A percentile compares a stretch with the other conserved stretches of the same genome.
Conservation (phyloP, 2,329 filamentous ascomycete genomes). For the Biscogniauxia marginata region DNA sequence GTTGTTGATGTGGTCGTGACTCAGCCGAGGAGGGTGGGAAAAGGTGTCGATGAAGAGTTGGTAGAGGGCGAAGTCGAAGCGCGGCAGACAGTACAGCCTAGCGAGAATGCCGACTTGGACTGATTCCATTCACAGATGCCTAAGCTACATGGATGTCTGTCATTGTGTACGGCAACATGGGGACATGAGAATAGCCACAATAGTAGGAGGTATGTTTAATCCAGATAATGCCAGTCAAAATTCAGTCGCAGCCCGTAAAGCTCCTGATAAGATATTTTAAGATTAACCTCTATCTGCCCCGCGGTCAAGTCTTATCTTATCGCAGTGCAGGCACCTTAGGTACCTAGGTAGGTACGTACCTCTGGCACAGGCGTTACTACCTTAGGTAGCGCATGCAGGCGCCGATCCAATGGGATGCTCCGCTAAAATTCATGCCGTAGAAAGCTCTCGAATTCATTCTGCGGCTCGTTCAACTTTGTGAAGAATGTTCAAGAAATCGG, state of each 20-base stretch:
- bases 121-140: constrained; percentile 13
- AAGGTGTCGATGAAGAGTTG: constrained; percentile 11
- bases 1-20: neutral
- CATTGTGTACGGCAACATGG: too few species aligned
- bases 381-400: neutral
- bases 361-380: neutral
- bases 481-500: neutral
- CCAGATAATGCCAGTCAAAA: neutral
- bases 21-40: constrained; percentile 5
- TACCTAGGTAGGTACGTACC: too few species aligned
- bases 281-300: neutral
- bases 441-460: constrained; percentile 26
- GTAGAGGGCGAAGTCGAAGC: constrained; percentile 21
- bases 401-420: neutral
- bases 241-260: too few species aligned
- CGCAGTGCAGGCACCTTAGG: too few species aligned
- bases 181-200: too few species aligned
- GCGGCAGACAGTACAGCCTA: constrained; percentile 18
- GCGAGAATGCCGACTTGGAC: constrained; percentile 20
- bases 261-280: neutral
- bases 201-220: too few species aligned
- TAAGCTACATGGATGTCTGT: too few species aligned
- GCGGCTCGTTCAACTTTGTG: neutral
- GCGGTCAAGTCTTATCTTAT: constrained; percentile 3
- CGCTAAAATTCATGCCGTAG: constrained; percentile 5